Evolutionary conservation across 2,329 filamentous ascomycete species (phyloP).

Genomic region (Chaetothyriales sp.): DNA sequence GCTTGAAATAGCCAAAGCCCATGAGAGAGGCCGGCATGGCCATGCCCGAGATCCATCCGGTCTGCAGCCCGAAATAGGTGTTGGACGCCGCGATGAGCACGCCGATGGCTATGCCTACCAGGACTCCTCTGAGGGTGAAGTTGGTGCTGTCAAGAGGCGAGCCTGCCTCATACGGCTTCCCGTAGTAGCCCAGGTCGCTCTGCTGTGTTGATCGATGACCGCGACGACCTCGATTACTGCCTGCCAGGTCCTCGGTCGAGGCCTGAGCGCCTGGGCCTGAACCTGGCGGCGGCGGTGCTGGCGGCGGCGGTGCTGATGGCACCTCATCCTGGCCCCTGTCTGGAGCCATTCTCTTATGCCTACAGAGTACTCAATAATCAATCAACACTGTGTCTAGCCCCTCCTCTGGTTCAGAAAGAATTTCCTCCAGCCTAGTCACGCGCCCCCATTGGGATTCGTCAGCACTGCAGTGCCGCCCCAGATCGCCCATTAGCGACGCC

Average conservation of each 20-base stretch:
- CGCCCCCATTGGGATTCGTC: background rate
- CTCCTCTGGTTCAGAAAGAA: background rate
- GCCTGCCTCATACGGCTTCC: slow-evolving; percentile 3
- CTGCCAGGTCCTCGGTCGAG: background rate
- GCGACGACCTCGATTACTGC: background rate
- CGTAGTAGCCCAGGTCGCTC: slow-evolving; percentile 7
- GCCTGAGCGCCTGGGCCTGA: too few relatives aligned
- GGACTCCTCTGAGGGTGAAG: slow-evolving; percentile 70
- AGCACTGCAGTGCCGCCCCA: too few relatives aligned
- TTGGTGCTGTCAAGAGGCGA: slow-evolving; percentile 40
- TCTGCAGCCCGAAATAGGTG: slow-evolving; percentile 97
- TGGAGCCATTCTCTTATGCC: background rate
- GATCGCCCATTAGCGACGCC: too few relatives aligned
- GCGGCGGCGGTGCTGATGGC: too few relatives aligned
- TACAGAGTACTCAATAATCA: too few relatives aligned
- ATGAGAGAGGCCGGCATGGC: slow-evolving; percentile 91
- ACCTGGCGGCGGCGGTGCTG: too few relatives aligned
- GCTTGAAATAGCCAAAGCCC: slow-evolving; percentile 85
- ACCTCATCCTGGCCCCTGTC: background rate
- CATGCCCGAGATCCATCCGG: slow-evolving; percentile 74
- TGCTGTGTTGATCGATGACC: background rate
- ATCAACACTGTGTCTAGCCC: background rate
- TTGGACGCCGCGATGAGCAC: slow-evolving; percentile 91
- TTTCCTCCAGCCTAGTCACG: too few relatives aligned
- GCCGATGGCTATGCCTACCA: slow-evolving; percentile 69